Percentiles rank a stretch among this genome's conserved stretches.
These are phyloP conservation scores for Lactarius pseudohatsudake DNA, from an alignment of 768 basidiomycete genomes.

Conservation along the genomic window DNA sequence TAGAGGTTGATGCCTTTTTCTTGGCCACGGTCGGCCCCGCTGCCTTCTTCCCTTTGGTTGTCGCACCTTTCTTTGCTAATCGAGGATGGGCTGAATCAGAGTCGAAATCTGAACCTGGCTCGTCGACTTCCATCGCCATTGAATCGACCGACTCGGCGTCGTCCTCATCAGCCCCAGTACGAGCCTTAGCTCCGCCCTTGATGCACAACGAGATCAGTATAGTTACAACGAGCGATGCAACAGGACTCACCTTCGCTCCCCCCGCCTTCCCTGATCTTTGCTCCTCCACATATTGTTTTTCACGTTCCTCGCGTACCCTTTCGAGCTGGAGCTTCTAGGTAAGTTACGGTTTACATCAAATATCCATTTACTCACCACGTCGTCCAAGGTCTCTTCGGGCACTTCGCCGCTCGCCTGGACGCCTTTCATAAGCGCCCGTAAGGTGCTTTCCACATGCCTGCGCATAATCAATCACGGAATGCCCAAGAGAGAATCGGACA, in stretches of 20 bases:
- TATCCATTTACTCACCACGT: constrained; percentile 50
- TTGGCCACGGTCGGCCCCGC: constrained; percentile 34
- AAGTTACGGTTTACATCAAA: neutral
- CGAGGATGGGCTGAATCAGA: constrained; percentile 30
- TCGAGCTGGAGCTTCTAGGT: constrained; percentile 47
- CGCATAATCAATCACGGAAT: neutral
- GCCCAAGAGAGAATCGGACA: neutral
- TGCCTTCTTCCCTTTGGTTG: constrained; percentile 37
- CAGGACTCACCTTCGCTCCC: constrained; percentile 5
- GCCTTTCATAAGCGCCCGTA: constrained; percentile 64
- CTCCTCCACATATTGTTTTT: constrained; percentile 59
- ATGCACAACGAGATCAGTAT: neutral
- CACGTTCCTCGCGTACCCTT: constrained; percentile 69
- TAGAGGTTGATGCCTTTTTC: constrained; percentile 29
- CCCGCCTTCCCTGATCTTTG: constrained; percentile 34
- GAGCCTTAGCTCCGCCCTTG: constrained; percentile 52
- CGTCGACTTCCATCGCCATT: constrained; percentile 75
- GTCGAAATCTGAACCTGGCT: constrained; percentile 31
- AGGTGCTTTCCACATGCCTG: constrained; percentile 64
- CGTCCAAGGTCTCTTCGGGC: constrained; percentile 74
- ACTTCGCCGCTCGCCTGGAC: constrained; percentile 65
- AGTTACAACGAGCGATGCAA: neutral
- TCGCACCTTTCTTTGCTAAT: constrained; percentile 32
- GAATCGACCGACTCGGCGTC: constrained; percentile 60
- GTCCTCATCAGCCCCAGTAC: constrained; percentile 50